Evolutionary conservation across 352 stramenopile genomes (phyloP).

Genomic region (Globisporangium barbulae): DNA sequence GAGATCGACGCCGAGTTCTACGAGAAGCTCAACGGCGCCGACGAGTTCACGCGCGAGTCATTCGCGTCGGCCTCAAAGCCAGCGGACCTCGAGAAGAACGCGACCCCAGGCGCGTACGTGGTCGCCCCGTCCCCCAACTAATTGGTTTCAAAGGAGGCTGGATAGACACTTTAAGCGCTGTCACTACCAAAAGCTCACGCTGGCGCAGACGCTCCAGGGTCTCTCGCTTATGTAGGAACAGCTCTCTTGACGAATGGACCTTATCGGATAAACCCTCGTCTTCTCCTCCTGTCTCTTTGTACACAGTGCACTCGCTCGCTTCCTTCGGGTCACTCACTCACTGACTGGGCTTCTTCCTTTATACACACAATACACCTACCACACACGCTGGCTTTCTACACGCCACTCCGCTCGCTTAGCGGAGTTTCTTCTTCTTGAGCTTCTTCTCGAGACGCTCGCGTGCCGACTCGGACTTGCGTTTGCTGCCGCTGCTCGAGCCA

Average conservation of each 20-base stretch:
- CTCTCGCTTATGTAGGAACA: background rate
- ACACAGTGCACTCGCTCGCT: background rate
- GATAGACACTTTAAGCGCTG: too few species aligned
- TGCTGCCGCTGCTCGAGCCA: slow-evolving; percentile 28
- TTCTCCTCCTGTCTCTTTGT: background rate
- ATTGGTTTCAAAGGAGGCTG: background rate
- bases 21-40: slow-evolving; percentile 12
- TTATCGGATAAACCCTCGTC: background rate
- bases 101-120: background rate
- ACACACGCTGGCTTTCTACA: background rate
- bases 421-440: slow-evolving; percentile 68
- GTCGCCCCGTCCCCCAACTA: slow-evolving; percentile 1
- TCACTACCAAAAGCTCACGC: background rate
- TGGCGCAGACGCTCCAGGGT: background rate
- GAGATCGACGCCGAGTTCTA: slow-evolving; percentile 63
- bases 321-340: background rate
- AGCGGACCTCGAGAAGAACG: background rate
- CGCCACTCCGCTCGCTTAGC: slow-evolving; percentile 10
- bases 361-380: background rate
- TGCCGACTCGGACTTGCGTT: slow-evolving; percentile 58
- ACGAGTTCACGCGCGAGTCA: slow-evolving; percentile 18
- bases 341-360: background rate
- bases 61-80: slow-evolving; percentile 3
- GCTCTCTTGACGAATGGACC: background rate
- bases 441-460: slow-evolving; percentile 79